Percentiles rank a stretch among this genome's conserved stretches.
Conservation (phyloP, 495 filamentous ascomycete species). For the Saxophila tyrrhenica region DNA sequence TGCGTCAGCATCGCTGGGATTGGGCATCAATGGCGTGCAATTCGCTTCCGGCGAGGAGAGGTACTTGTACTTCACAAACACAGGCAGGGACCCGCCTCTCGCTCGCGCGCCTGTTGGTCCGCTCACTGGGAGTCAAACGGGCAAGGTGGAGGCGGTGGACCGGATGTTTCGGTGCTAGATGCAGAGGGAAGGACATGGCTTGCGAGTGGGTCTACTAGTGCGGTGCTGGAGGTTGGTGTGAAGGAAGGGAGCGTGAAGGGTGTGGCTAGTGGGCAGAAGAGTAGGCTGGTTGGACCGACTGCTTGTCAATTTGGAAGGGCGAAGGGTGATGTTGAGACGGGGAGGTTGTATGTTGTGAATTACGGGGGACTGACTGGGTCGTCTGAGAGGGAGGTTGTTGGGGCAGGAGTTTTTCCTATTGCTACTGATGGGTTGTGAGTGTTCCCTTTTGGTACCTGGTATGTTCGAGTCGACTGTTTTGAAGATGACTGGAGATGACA, state of each 20-base stretch:
- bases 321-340: not conserved
- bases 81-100: not conserved
- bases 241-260: not conserved
- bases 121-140: not conserved
- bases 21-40: not conserved
- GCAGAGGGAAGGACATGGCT: not conserved
- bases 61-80: not conserved
- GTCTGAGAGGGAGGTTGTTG: not conserved
- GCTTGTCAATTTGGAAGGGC: not conserved
- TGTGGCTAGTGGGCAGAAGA: not conserved
- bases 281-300: not conserved
- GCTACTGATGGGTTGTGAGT: too few species aligned
- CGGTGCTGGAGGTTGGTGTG: not conserved
- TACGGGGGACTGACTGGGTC: not conserved
- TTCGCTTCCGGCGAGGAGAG: too few species aligned
- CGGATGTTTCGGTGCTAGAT: not conserved
- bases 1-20: not conserved
- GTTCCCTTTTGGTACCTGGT: too few species aligned
- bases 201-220: not conserved
- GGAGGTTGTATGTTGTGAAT: not conserved
- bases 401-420: too few species aligned
- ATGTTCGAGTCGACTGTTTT: too few species aligned
- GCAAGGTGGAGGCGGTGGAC: too few species aligned
- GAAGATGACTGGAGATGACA: too few species aligned
- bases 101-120: not conserved